Evolutionary conservation across 176 grass and related monocot species (phyloP).

Genomic region (Pharus latifolius): DNA sequence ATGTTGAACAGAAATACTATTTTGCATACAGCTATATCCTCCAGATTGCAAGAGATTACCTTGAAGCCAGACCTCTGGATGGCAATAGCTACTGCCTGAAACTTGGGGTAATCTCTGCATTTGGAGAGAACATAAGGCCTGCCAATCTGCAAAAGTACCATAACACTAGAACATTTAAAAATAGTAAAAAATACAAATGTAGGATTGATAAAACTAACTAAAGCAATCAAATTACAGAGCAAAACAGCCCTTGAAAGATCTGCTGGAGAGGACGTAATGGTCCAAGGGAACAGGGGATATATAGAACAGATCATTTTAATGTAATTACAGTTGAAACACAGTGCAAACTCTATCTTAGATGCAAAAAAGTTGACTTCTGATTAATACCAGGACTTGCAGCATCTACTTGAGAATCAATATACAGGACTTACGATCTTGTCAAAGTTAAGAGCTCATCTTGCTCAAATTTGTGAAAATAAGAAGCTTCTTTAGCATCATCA

Average conservation of each 20-base stretch:
- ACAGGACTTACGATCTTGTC: too few species aligned
- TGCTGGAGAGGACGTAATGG: neutral
- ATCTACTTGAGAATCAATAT: too few species aligned
- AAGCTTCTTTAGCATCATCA: too few species aligned
- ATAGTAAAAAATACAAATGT: conserved; percentile 6
- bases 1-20: neutral
- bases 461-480: too few species aligned
- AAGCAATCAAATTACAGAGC: neutral
- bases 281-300: neutral
- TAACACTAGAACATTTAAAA: neutral
- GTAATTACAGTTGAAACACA: neutral
- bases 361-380: too few species aligned
- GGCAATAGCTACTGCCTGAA: conserved; percentile 98
- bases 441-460: too few species aligned
- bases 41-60: conserved; percentile 33
- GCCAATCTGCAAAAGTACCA: conserved; percentile 50
- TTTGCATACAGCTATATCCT: neutral
- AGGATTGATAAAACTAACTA: neutral
- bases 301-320: neutral
- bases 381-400: too few species aligned
- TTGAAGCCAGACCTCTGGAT: conserved; percentile 98
- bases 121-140: conserved; percentile 94
- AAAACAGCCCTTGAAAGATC: neutral
- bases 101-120: conserved; percentile 87
- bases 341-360: too few species aligned